Conservation (phyloP, 768 basidiomycete genomes). For the Filobasidium wieringae region DNA sequence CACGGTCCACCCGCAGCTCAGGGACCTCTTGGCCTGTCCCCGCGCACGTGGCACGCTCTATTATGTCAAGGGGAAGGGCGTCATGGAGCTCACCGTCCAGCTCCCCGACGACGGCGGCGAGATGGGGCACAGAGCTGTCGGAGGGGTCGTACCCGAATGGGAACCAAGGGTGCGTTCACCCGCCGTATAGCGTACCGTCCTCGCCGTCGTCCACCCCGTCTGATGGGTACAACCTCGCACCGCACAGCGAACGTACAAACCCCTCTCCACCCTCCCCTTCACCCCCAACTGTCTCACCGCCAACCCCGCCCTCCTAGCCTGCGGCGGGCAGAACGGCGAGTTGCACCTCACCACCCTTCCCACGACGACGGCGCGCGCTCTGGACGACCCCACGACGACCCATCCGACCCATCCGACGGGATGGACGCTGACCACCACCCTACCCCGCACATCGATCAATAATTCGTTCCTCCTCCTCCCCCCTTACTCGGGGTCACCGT, state of each 20-base stretch:
- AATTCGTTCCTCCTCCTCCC: conserved; percentile 33
- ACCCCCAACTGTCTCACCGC: conserved; percentile 29
- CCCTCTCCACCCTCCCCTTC: conserved; percentile 27
- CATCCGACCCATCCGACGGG: not conserved
- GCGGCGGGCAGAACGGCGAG: conserved; percentile 37
- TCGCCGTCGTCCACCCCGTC: not conserved
- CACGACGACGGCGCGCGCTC: not conserved
- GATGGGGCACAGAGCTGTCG: not conserved
- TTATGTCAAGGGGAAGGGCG: conserved; percentile 48
- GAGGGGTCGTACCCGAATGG: not conserved
- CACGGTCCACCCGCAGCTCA: conserved; percentile 47
- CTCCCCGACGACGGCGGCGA: not conserved
- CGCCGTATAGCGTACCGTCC: not conserved
- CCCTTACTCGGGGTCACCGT: conserved; percentile 2
- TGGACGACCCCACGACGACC: not conserved
- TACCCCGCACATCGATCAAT: conserved; percentile 33
- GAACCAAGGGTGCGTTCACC: not conserved
- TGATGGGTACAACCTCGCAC: not conserved
- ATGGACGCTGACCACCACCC: conserved; percentile 19
- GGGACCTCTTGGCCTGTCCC: conserved; percentile 67
- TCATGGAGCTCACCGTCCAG: conserved; percentile 43
- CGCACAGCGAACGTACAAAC: not conserved
- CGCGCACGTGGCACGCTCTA: conserved; percentile 54
- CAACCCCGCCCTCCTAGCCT: conserved; percentile 24
- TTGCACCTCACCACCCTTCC: conserved; percentile 30